Conservation (phyloP, 2,329 filamentous ascomycete species). For the Pseudogymnoascus sp. region DNA sequence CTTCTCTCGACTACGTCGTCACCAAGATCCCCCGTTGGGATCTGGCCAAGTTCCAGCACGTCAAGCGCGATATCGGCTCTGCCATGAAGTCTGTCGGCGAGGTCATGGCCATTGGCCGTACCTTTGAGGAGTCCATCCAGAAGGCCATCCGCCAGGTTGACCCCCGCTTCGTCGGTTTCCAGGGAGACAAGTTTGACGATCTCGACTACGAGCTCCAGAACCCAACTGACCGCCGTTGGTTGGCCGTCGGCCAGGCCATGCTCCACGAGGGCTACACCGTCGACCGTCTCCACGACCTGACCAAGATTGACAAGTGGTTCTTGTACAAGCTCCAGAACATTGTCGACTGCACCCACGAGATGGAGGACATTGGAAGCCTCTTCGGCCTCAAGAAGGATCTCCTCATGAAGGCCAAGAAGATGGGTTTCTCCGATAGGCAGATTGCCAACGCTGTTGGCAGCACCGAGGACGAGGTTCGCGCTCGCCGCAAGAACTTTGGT, state of each 20-base stretch:
- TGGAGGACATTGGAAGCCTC: slow-evolving; percentile 75
- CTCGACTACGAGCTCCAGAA: slow-evolving; percentile 84
- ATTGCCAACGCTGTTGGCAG: slow-evolving; percentile 79
- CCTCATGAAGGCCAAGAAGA: slow-evolving; percentile 86
- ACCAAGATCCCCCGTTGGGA: slow-evolving; percentile 99
- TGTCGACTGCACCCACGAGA: slow-evolving; percentile 78
- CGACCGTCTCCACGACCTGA: slow-evolving; percentile 83
- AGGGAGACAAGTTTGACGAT: slow-evolving; percentile 90
- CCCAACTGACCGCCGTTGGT: slow-evolving; percentile 92
- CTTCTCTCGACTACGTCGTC: slow-evolving; percentile 93
- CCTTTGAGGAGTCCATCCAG: slow-evolving; percentile 98
- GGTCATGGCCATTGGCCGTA: slow-evolving; percentile 98
- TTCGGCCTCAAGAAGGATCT: slow-evolving; percentile 82
- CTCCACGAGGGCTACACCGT: slow-evolving; percentile 93
- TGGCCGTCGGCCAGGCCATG: slow-evolving; percentile 96
- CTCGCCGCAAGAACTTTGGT: slow-evolving; percentile 73
- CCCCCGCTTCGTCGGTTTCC: slow-evolving; percentile 83
- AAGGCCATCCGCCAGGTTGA: slow-evolving; percentile 98
- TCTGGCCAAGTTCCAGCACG: slow-evolving; percentile 96
- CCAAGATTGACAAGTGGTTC: slow-evolving; percentile 99
- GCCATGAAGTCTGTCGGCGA: slow-evolving; percentile 99
- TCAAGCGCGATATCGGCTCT: slow-evolving; percentile 93
- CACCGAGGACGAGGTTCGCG: slow-evolving; percentile 83
- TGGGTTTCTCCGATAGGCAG: slow-evolving; percentile 95
- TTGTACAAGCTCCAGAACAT: slow-evolving; percentile 97